phyloP scores from a whole-genome alignment of 2,329 filamentous ascomycete genomes.

The Trichoderma breve region DNA sequence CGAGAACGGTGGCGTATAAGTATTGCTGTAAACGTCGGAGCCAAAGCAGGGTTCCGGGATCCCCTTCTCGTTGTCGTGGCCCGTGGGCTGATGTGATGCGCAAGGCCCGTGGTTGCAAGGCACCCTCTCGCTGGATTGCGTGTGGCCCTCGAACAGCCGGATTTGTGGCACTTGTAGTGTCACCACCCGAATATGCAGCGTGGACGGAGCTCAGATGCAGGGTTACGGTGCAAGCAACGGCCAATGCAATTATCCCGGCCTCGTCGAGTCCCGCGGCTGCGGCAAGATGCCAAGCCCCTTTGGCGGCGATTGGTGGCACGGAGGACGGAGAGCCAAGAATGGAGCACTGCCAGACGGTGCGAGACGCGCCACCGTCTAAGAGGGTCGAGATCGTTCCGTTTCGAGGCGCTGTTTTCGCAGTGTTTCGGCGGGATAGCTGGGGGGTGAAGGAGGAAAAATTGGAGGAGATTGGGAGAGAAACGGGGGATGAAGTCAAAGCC shows the following conservation, averaged over 20 bases:
- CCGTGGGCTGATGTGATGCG: constrained; percentile 14
- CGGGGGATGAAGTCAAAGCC: not conserved
- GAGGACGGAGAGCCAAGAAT: not conserved
- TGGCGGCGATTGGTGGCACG: constrained; percentile 7
- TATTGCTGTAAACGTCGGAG: not conserved
- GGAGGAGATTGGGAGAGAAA: not conserved
- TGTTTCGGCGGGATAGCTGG: not conserved
- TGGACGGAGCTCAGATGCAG: constrained; percentile 1
- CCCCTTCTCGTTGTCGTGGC: not conserved
- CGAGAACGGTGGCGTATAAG: not conserved
- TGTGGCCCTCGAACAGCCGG: not conserved
- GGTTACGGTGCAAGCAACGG: not conserved
- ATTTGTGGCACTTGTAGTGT: not conserved
- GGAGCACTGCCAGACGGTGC: not conserved
- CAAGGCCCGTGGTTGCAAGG: constrained; percentile 5
- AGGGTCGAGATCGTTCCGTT: not conserved
- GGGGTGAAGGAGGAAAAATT: not conserved
- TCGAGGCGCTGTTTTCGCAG: not conserved
- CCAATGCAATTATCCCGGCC: not conserved
- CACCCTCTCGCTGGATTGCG: not conserved
- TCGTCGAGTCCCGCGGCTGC: constrained; percentile 9
- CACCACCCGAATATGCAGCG: not conserved
- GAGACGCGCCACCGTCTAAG: not conserved
- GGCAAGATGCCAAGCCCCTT: constrained; percentile 10
- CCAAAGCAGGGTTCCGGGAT: not conserved